Evolutionary conservation across 495 filamentous ascomycete species (phyloP), one percentile per base, ranked within the genome.

Genomic region (Pyrenopolyporus hunteri): DNA sequence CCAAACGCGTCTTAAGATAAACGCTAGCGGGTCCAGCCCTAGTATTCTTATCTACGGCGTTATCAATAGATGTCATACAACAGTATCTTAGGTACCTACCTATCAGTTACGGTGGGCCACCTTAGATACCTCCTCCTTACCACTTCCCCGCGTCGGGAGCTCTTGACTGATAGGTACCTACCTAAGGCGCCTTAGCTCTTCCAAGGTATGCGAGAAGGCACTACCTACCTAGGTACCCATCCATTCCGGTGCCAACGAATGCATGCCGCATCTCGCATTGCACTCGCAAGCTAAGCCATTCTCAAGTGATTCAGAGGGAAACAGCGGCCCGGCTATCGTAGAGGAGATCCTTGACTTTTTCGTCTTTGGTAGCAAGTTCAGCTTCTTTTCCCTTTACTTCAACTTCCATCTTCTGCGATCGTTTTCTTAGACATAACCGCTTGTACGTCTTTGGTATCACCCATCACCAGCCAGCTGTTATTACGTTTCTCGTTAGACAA

Each of bases 231-330:
- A 33, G n/a, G n/a, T 51, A 37, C n/a, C 28, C n/a, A 55, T 33
- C 19, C 39, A 35, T 53, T 43, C 47, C 40, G 45, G 54, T 53
- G 47, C 60, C 53, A 58, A 58, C 52, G 52, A 39, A 32, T 16
- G 32, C 59, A 40, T 52, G 29, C 51, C 36, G 44, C 35, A 46
- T 48, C 11, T 31, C n/a, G 20, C 39, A 44, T 44, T 17, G 45
- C 35, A 49, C 33, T 56, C 25, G 50, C 43, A 36, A 63, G 39
- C 52, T 60, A 51, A 47, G 25, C 35, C 33, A n/a, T 11, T 40
- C 48, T 28, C 5, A 51, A 16, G 36, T 50, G 35, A 33, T 16
- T 16, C 36, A 20, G 14, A 42, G 19, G 37, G 7, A 2, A 17
- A 42, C 20, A 13, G 37, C 37, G 37, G 37, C 23, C 37, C 23